Evolutionary conservation across 768 basidiomycete species (phyloP), one percentile per base, ranked within the genome.

Genomic region (Kwoniella sp.): DNA sequence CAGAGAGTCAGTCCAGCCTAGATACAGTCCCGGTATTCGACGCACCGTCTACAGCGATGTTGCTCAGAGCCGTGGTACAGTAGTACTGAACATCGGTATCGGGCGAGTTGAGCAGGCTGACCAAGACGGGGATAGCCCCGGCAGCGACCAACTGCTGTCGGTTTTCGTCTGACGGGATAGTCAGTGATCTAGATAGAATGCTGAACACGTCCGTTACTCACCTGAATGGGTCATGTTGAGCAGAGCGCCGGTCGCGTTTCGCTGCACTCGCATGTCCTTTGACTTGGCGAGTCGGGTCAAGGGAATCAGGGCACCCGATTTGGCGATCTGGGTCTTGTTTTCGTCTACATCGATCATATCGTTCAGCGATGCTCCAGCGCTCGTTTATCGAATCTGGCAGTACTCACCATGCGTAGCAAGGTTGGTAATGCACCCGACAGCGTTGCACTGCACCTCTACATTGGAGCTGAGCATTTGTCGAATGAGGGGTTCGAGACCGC

Each of bases 21-120:
- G 19, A 31, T 25, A 19, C 10, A 36, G n/a, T n/a, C n/a, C 20
- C 15, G n/a, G n/a, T 3, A 25, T 27, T 0, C 25, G 17, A 60
- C 74, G 56, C 63, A 84, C 89, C 87, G 76, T 99, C 95, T 6
- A 99, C 95, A 28, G 95, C 95, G 60, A 99, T 99, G 69, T 99
- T 99, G 73, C 88, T 91, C 64, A 99, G 76, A 5, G 95, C 95
- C 11, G 95, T 99, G 5, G 95, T 99, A 76, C 95, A 99, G 73
- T 99, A 99, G 70, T 99, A 99, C 73, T 99, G 95, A 2, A 99
- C 95, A 70, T 99, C 95, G n/a, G 95, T 99, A 73, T 99, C 95
- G 41, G 87, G 84, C 5, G 89, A 91, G 71, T 92, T 95, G 57
- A 99, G 79, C 28, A 99, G 80, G 67, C 86, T 86, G 60, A 99